These are phyloP conservation scores for Mangifera indica DNA, from an alignment of 345 rosid species.

Conservation along the genomic window DNA sequence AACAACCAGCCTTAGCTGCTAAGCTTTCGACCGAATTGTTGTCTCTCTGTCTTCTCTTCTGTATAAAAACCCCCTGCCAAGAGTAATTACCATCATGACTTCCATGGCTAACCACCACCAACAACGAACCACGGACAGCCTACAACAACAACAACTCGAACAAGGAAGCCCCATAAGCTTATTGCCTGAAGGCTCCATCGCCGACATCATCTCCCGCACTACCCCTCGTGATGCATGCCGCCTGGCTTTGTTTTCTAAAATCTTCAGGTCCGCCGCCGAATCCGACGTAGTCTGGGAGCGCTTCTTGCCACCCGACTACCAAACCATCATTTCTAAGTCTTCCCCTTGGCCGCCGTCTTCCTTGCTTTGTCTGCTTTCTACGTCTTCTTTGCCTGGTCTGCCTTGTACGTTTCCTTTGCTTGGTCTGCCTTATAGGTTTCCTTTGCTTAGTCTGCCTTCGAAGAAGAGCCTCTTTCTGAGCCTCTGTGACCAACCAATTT, in stretches of 20 bases:
- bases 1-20: no score
- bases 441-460: constrained; percentile 17
- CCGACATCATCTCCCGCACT: not conserved
- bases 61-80: no score
- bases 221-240: constrained; percentile 36
- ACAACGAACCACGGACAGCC: not conserved
- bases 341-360: not conserved
- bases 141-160: not conserved
- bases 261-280: constrained; percentile 38
- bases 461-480: constrained; percentile 46
- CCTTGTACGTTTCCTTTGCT: not conserved
- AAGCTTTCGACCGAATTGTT: no score
- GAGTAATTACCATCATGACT: no score
- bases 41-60: no score
- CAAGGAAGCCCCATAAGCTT: not conserved
- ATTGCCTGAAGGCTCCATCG: not conserved
- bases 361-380: not conserved
- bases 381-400: not conserved
- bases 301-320: constrained; percentile 45
- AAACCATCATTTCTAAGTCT: constrained; percentile 25
- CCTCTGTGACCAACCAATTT: constrained; percentile 41
- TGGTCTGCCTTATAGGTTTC: not conserved
- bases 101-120: no score
- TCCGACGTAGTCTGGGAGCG: constrained; percentile 57
- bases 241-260: constrained; percentile 41